These are phyloP conservation scores for Cajanus cajan DNA, from an alignment of 306 rosid species.

Conservation along the genomic window DNA sequence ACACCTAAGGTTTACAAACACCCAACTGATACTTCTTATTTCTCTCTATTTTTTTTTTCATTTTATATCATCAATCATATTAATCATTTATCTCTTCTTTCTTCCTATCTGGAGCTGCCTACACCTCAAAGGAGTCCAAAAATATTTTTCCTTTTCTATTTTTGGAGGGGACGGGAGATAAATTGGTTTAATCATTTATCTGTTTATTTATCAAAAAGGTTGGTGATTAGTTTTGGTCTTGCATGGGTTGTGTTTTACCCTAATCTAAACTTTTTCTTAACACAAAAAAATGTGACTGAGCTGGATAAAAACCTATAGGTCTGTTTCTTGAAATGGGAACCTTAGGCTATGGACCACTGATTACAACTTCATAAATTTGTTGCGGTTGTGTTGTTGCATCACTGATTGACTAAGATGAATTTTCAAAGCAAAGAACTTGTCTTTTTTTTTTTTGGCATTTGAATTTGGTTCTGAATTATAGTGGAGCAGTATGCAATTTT, in stretches of 20 bases:
- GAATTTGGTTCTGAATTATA: not conserved
- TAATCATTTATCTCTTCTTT: too few species aligned
- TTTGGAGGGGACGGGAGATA: not conserved
- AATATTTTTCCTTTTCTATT: not conserved
- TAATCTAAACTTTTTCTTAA: too few species aligned
- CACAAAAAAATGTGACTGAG: not conserved
- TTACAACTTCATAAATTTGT: slow-evolving; percentile 5
- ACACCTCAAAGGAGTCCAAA: too few species aligned
- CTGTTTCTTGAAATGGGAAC: slow-evolving; percentile 27
- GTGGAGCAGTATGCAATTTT: not conserved
- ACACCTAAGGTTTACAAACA: too few species aligned
- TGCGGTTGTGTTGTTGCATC: slow-evolving; percentile 1
- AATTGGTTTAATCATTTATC: not conserved
- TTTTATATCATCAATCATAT: too few species aligned
- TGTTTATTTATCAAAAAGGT: not conserved
- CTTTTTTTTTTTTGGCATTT: not conserved
- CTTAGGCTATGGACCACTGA: slow-evolving; percentile 3
- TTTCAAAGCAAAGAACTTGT: not conserved
- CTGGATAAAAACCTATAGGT: slow-evolving; percentile 17
- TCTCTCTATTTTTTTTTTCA: too few species aligned
- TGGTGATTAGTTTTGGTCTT: too few species aligned
- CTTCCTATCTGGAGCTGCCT: too few species aligned
- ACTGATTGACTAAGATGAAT: not conserved
- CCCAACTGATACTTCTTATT: too few species aligned
- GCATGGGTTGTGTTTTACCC: too few species aligned